Evolutionary conservation across 2,329 filamentous ascomycete genomes (phyloP).

Genomic region (Neonectria sp.): DNA sequence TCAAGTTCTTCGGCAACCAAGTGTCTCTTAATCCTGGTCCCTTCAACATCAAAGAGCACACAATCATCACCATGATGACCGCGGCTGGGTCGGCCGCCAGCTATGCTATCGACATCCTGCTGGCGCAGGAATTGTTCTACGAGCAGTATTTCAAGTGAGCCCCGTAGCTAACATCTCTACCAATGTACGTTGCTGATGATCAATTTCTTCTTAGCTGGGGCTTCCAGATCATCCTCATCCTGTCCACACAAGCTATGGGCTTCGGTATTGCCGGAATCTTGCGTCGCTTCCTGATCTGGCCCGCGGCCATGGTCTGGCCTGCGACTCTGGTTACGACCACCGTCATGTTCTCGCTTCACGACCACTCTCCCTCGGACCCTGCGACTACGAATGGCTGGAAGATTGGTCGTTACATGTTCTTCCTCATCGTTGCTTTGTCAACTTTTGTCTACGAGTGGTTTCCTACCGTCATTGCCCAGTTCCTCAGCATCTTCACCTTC

Average conservation of each 20-base stretch:
- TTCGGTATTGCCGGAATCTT: constrained; percentile 70
- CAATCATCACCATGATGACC: constrained; percentile 74
- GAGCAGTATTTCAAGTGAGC: constrained; percentile 62
- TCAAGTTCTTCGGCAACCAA: constrained; percentile 65
- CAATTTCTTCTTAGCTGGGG: constrained; percentile 55
- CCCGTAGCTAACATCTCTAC: no score
- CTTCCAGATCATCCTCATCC: constrained; percentile 67
- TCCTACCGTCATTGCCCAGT: constrained; percentile 74
- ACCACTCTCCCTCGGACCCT: constrained; percentile 62
- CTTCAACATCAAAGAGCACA: constrained; percentile 76
- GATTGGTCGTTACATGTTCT: constrained; percentile 74
- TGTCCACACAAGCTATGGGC: constrained; percentile 70
- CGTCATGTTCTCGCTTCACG: constrained; percentile 64
- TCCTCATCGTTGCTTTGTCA: constrained; percentile 68
- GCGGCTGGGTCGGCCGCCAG: constrained; percentile 70
- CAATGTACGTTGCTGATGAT: not conserved
- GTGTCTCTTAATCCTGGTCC: constrained; percentile 71
- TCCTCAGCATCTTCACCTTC: constrained; percentile 74
- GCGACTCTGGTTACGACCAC: constrained; percentile 67
- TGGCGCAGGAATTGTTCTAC: constrained; percentile 70
- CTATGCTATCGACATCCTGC: constrained; percentile 66
- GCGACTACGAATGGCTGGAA: constrained; percentile 71
- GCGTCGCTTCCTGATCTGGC: constrained; percentile 67
- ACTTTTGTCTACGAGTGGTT: constrained; percentile 73
- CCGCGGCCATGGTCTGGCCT: constrained; percentile 72